Evolutionary conservation across 495 filamentous ascomycete species (phyloP), one percentile per base, ranked within the genome.

Genomic region (Penicillium cinerascens): DNA sequence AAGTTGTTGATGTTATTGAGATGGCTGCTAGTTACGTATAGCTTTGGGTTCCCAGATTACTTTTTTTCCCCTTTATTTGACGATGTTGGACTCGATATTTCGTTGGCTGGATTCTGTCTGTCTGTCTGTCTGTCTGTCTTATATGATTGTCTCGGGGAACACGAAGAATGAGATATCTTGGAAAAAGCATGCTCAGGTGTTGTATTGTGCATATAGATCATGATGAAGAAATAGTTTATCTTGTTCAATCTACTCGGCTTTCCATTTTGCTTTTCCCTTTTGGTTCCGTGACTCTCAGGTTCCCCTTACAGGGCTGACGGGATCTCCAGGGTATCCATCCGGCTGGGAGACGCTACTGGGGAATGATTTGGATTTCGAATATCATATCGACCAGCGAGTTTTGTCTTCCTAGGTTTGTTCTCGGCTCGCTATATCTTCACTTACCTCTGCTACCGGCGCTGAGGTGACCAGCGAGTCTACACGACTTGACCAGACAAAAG

Each of bases 1-100:
- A 40, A n/a, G 35, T 40, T 13, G 46, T 48, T 38, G 46, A 48
- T 39, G 36, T 40, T 15, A 26, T 48, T 27, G 36, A 48, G 8
- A 48, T 38, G 46, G 46, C 35, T 40, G 46, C 36, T 13, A 48
- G 39, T 39, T 40, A 40, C 29, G 46, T 39, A 39, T 48, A 20
- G 29, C 4, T 29, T 5, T 29, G 6, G 3, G 4, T 29, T 23
- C 6, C 2, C 22, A 23, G 22, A 7, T 33, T 33, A 13, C 13
- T 33, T 13, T 4, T 33, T 1, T 13, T 33, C 3, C n/a, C 6
- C 9, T 29, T 29, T 29, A 7, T 13, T 3, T 33, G 11, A 15
- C 13, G 10, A 9, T 33, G 11, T 15, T 8, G 22, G 22, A 23
- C 22, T 23, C 6, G 2, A 23, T 23, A 23, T 23, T 23, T 2